Evolutionary conservation across 1,284 basidiomycete species (phyloP).

Genomic region (Leccinum solheimii): DNA sequence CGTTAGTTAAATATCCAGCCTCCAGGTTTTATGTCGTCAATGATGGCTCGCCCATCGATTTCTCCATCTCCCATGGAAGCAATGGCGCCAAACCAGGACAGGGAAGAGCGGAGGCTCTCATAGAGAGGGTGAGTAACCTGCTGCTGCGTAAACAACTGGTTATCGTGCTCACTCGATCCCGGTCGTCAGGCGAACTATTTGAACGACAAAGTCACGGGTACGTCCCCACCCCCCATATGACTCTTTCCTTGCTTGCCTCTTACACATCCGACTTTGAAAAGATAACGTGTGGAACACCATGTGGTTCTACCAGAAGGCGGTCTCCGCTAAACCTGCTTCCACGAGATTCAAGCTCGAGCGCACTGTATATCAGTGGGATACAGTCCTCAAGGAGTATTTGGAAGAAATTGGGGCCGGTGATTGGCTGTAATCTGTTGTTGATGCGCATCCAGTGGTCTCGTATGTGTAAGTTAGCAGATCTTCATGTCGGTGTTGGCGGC

Average conservation of each 20-base stretch:
- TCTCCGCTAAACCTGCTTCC: not conserved
- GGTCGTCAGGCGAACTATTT: not conserved
- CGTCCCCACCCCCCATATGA: not conserved
- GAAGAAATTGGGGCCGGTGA: not conserved
- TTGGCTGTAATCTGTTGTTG: not conserved
- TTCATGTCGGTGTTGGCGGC: not conserved
- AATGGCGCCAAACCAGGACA: not conserved
- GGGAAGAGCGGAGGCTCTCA: not conserved
- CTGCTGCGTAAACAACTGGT: not conserved
- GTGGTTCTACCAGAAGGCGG: not conserved
- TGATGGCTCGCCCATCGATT: not conserved
- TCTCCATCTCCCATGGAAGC: not conserved
- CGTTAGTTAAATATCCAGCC: not conserved
- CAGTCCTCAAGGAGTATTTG: not conserved
- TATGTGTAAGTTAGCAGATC: not conserved
- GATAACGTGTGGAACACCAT: not conserved
- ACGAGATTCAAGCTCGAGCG: not conserved
- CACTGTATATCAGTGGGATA: not conserved
- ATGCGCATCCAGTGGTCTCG: not conserved
- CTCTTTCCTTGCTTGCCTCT: not conserved
- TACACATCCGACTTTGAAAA: not conserved
- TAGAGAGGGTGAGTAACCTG: not conserved
- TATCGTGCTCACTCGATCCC: not conserved
- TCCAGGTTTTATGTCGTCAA: not conserved
- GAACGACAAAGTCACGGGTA: not conserved